Base-by-base conservation (phyloP, 2,329 filamentous ascomycete species). In the Colletotrichum truncatum region DNA sequence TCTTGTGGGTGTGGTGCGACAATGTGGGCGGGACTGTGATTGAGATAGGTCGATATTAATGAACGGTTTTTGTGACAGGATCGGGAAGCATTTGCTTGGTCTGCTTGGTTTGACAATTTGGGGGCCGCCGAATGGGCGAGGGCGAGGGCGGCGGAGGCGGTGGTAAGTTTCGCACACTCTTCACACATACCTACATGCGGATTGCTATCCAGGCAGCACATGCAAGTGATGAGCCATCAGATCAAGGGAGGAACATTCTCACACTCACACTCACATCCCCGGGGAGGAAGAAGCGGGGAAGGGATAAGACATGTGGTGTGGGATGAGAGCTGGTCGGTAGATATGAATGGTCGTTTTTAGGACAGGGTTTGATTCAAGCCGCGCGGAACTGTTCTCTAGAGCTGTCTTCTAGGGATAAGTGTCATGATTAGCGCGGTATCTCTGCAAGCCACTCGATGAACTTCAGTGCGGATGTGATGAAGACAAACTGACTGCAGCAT, bases 141-240 rank as follows among this genome's bases (percentile, higher is more conserved):
- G n/a, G 26, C 26, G n/a, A 49, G 46, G 12, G 32, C 10, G n/a
- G 49, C 34, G 7, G 18, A 32, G 25, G 26, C 12, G 48, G 2
- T 30, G 16, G n/a, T 25, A 9, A 30, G 11, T 16, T 32, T 39
- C 21, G 21, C 25, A 12, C 23, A 23, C 54, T 36, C 54, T 41
- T 57, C 48, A 48, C 54, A 57, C 54, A 57, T 57, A 30, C 41
- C n/a, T 36, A 38, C 41, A 57, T 57, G 54, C 43, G 41, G 53
- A 9, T 23, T 46, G 39, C 48, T n/a, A 21, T 46, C 54, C 21
- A 57, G 54, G 36, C 54, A 57, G 54, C 54, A 57, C 54, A 57
- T 57, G 54, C 54, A 57, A 57, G 54, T 57, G 54, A 57, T 11
- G 41, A 57, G 30, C 41, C 23, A 26, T 18, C 25, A 32, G 10